Base-by-base conservation (phyloP, 2,329 filamentous ascomycete genomes). In the Aspergillus awamori region DNA sequence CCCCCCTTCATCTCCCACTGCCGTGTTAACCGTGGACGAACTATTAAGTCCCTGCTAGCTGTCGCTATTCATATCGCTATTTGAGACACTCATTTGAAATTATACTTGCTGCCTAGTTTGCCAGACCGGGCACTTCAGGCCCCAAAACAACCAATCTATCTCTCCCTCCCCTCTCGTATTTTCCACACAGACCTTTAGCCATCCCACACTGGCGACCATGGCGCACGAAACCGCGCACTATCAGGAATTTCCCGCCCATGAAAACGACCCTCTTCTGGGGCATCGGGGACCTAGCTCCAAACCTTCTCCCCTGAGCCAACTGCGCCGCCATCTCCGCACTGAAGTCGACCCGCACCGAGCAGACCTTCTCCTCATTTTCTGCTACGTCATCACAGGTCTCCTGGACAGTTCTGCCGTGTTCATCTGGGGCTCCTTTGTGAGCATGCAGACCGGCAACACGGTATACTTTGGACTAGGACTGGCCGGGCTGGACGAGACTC, bases 381-480 rank as follows among this genome's bases (percentile, higher is more conserved):
- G 89, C 76, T 93, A 93, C 73, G 78, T 91, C 65, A 89, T 93
- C 71, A 93, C 91, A 0, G 91, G 91, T 4, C 80, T 94, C 10
- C 83, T 92, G 7, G 91, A 94, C 76, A 91, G 89, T 76, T 87
- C 89, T 2, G 87, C 89, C 2, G 89, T 91, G 51, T 89, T 87
- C 60, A 89, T 89, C 45, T 93, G 89, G 88, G 89, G 90, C 11
- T 88, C 88, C 2, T 94, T 94, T 68, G 90, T 92, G 43, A 91
- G 88, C 69, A 93, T 93, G 90, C 91, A 93, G 72, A 93, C 90
- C 33, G 90, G 89, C 86, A 94, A 94, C 75, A 93, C 91, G 5
- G 86, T 94, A 52, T 94, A 92, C 73, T 81, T 93, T 13, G 91
- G 90, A 8, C 83, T 93, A 2, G 91, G 91, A 2, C 79, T 93